Conservation (phyloP, 306 rosid genomes). For the Glycine latifolia region DNA sequence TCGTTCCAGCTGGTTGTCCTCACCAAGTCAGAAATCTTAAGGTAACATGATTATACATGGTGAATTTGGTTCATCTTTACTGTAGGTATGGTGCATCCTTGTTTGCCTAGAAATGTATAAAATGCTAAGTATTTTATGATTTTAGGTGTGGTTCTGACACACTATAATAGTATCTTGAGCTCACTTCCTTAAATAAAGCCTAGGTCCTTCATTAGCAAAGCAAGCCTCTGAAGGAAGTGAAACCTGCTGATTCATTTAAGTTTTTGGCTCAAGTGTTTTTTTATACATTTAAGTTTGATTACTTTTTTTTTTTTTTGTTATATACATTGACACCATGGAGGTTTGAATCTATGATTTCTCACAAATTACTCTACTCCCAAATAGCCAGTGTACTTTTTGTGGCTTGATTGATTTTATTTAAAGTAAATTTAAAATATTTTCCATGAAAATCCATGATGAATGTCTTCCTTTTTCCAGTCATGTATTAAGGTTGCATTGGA, state of each 20-base stretch:
- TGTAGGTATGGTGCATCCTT: conserved; percentile 1
- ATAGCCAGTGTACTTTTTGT: background rate
- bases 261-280: background rate
- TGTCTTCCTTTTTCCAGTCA: conserved; percentile 55
- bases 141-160: background rate
- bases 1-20: conserved; percentile 54
- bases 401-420: background rate
- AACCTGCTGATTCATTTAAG: conserved; percentile 3
- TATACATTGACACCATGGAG: background rate
- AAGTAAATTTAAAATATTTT: background rate
- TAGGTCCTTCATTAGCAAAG: background rate
- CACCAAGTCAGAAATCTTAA: conserved; percentile 57
- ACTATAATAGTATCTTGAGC: background rate
- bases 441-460: background rate
- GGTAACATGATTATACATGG: conserved; percentile 13
- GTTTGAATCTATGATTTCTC: background rate
- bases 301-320: background rate
- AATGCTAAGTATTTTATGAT: background rate
- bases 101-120: conserved; percentile 3
- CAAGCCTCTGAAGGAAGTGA: conserved; percentile 1
- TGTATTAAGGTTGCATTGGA: conserved; percentile 89
- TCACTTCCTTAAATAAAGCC: background rate
- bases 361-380: background rate
- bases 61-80: background rate
- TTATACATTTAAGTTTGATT: background rate